A percentile compares a stretch with the other conserved stretches of the same genome.
Conservation (phyloP, 73 alveolate species). For the Diophrys sp. region DNA sequence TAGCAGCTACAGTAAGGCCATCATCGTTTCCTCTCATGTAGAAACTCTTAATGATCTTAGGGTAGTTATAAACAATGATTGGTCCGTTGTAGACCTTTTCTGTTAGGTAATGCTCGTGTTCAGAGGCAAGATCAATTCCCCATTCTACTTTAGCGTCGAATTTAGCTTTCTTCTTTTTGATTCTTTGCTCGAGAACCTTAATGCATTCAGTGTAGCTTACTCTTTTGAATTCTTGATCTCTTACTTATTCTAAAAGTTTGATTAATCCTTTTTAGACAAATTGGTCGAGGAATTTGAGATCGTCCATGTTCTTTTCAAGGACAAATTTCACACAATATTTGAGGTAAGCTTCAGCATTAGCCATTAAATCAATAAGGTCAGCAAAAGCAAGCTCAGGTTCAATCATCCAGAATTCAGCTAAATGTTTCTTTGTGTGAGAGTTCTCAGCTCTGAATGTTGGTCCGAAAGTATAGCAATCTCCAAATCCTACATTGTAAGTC, state of each 20-base stretch:
- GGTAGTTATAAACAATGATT: constrained; percentile 96
- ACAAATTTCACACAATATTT: constrained; percentile 92
- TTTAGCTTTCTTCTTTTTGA: constrained; percentile 65
- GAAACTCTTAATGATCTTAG: constrained; percentile 98
- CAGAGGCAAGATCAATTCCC: constrained; percentile 95
- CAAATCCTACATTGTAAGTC: constrained; percentile 83
- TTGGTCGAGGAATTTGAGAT: constrained; percentile 87
- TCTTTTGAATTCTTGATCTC: constrained; percentile 86
- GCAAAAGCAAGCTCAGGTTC: constrained; percentile 99
- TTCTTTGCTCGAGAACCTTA: constrained; percentile 60
- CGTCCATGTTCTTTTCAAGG: constrained; percentile 91
- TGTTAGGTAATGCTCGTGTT: constrained; percentile 95
- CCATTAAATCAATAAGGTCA: constrained; percentile 91
- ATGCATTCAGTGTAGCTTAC: constrained; percentile 93
- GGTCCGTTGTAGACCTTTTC: constrained; percentile 96
- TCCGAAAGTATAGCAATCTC: constrained; percentile 98
- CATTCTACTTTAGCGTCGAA: constrained; percentile 75
- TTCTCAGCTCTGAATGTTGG: constrained; percentile 99
- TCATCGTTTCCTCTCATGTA: constrained; percentile 98
- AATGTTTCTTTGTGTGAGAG: constrained; percentile 95
- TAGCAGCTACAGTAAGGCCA: constrained; percentile 97
- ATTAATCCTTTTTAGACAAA: constrained; percentile 80
- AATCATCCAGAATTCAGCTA: constrained; percentile 99
- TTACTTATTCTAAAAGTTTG: constrained; percentile 70
- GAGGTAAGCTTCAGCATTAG: constrained; percentile 97